phyloP scores from a whole-genome alignment of 2,329 filamentous ascomycete species.

The Venturia carpophila region DNA sequence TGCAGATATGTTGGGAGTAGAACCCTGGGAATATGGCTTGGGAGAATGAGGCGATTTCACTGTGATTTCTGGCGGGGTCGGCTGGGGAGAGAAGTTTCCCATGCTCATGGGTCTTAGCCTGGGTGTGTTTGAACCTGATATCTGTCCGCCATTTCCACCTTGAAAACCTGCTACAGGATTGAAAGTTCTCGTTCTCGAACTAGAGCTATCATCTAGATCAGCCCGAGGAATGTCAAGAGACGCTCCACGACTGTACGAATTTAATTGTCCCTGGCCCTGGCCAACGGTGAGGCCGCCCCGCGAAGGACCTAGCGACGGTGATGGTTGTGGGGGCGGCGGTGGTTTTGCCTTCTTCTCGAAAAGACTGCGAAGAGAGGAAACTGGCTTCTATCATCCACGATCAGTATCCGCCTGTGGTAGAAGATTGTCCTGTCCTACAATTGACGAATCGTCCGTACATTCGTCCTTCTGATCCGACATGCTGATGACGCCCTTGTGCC shows the following conservation, averaged over 20 bases:
- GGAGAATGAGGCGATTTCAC: conserved; percentile 64
- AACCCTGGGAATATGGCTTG: conserved; percentile 30
- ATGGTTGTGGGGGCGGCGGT: conserved; percentile 11
- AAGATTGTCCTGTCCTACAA: conserved; percentile 44
- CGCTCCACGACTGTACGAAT: conserved; percentile 23
- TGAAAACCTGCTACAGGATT: conserved; percentile 31
- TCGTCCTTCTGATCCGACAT: conserved; percentile 39
- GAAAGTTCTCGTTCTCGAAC: conserved; percentile 27
- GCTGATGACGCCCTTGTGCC: conserved; percentile 19
- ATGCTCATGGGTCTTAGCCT: conserved; percentile 42
- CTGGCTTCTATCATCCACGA: conserved; percentile 53
- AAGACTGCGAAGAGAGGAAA: conserved; percentile 71
- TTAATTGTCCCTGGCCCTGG: conserved; percentile 9
- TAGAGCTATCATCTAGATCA: conserved; percentile 19
- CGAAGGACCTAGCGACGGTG: conserved; percentile 20
- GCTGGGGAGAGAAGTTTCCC: conserved; percentile 40
- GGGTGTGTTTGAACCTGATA: conserved; percentile 30
- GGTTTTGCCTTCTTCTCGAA: conserved; percentile 49
- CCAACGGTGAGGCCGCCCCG: conserved; percentile 25
- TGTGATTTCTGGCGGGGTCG: conserved; percentile 56
- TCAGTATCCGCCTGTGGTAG: conserved; percentile 21
- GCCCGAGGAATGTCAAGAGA: conserved; percentile 37
- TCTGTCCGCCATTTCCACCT: conserved; percentile 29
- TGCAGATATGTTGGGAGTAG: conserved; percentile 11
- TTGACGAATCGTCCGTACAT: conserved; percentile 67